phyloP scores from a whole-genome alignment of 805 yeast genomes.

The Saccharomyces kudriavzevii region DNA sequence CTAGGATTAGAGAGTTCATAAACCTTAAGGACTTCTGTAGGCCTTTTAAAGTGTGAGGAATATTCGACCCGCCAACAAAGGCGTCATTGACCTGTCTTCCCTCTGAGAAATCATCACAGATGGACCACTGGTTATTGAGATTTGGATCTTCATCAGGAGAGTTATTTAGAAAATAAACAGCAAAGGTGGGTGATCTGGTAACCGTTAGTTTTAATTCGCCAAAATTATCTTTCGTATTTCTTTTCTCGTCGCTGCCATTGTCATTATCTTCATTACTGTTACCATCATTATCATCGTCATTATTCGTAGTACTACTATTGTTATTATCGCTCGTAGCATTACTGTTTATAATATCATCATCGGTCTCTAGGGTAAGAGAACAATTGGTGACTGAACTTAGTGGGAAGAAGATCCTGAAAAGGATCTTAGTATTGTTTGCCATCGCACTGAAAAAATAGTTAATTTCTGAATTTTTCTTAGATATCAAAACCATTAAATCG shows the following conservation, averaged over 20 bases:
- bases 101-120: conserved; percentile 77
- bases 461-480: conserved; percentile 62
- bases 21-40: conserved; percentile 41
- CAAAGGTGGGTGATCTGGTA: conserved; percentile 64
- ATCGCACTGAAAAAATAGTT: conserved; percentile 74
- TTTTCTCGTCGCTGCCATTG: conserved; percentile 12
- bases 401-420: conserved; percentile 69
- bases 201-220: conserved; percentile 45
- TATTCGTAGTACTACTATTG: conserved; percentile 5
- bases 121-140: conserved; percentile 35
- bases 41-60: conserved; percentile 67
- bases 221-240: conserved; percentile 13
- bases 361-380: conserved; percentile 43
- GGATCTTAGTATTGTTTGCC: conserved; percentile 55
- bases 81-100: conserved; percentile 75
- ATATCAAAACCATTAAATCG: conserved; percentile 61
- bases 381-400: conserved; percentile 51
- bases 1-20: conserved; percentile 46
- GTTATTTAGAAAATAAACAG: conserved; percentile 58
- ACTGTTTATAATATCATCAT: conserved; percentile 16
- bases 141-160: conserved; percentile 39
- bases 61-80: conserved; percentile 48
- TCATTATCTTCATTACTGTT: conserved; percentile 8
- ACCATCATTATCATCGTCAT: conserved; percentile 13
- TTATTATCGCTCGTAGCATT: not conserved